Base-by-base conservation (phyloP, 345 rosid genomes). In the Cochlearia excelsa region DNA sequence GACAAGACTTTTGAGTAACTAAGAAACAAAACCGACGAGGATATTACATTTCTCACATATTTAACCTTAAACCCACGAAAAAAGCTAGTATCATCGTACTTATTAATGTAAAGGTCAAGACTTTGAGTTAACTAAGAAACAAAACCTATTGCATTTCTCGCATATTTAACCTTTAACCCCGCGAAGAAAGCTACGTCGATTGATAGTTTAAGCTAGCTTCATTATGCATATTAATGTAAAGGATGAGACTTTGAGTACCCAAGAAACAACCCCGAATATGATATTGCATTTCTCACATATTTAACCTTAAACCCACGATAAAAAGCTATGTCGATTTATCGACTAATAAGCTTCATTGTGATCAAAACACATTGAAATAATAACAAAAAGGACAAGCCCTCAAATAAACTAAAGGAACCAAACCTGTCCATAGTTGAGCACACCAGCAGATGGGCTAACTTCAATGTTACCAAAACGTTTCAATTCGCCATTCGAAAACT, bases 391-490 rank as follows among this genome's bases (percentile, higher is more conserved):
- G 51, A 50, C 28, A 41, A 2, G 54, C 30, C 30, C 30, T 49
- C 9, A 3, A 35, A 30, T 9, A 7, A 7, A 45, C 0, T 57
- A 41, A 26, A 57, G 42, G 64, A 39, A 37, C 40, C 35, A 39
- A 70, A 91, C 99, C 94, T 93, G 97, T 67, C 95, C 97, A 80
- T 88, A 93, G 66, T 89, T 93, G 68, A 93, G 76, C 8, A 93
- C 88, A 27, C 90, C 95, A 34, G 99, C 85, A 5, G 94, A 86
- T 6, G 97, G 99, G 69, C 66, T 85, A 69, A 93, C 53, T 71
- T 88, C 95, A 69, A 88, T 86, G 80, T 86, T 88, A 45, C 95
- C 97, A 72, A 82, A 92, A 40, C 84, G 81, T 74, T 75, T 84
- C 52, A 92, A 51, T 72, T 76, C 86, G 29, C 97, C 95, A 29